Evolutionary conservation across 805 yeast species (phyloP), one percentile per base, ranked within the genome.

Genomic region (Lipomyces chichibuensis): DNA sequence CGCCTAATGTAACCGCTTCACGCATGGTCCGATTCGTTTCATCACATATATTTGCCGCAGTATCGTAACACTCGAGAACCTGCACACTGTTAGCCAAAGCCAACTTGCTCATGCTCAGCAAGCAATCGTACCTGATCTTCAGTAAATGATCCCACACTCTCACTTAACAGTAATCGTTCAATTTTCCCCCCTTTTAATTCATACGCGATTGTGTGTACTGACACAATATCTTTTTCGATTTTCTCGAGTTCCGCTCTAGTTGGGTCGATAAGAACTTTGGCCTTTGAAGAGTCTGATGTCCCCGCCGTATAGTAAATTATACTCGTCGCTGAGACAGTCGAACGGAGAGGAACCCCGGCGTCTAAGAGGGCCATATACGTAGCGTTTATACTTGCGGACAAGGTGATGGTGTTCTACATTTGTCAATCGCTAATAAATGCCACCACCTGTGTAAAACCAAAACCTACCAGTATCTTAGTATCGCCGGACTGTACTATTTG

Each of bases 341-440:
- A 60, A 17, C 65, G 57, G 9, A 94, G 77, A 0, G 92, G 88
- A 23, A 93, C 82, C 57, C 91, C 92, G 6, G 97, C 89, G 76
- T 92, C 94, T 1, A 92, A 76, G 56, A 94, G 82, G 0, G 98
- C 96, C 69, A 90, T 78, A 69, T 82, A 87, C 1, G 88, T 79
- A 2, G 92, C 88, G 76, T 95, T 94, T 52, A 94, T 82, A 27
- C 89, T 88, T 1, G 88, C 87, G 61, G 87, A 84, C 55, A 91
- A 77, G 74, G 90, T 92, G 64, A 83, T 82, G 54, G 80, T 76
- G 33, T 65, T 59, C 64, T 58, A 20, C 82, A n/a, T 46, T n/a
- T 14, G 70, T 71, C 20, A 60, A 17, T n/a, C 23, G 13, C 13
- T 64, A n/a, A 4, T 25, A 25, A 14, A 37, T 9, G n/a, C 23